Evolutionary conservation across 2,329 filamentous ascomycete species (phyloP).

Genomic region (Ophiostoma novo-ulmi): DNA sequence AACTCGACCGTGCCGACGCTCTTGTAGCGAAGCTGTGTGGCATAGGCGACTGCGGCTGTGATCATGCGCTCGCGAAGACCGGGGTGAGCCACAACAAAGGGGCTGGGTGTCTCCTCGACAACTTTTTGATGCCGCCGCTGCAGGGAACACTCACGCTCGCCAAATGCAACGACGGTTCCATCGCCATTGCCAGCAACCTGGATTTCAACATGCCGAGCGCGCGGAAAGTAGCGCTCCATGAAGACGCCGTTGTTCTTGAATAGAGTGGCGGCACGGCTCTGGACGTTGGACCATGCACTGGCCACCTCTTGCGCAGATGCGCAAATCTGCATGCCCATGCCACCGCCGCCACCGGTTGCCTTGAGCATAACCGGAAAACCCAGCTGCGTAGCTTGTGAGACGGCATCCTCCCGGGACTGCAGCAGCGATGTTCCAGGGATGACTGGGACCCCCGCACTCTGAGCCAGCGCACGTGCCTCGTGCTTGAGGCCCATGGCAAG

Average conservation of each 20-base stretch:
- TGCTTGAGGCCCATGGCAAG: constrained; percentile 56
- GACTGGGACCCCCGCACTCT: constrained; percentile 41
- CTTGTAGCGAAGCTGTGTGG: constrained; percentile 17
- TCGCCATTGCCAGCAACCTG: constrained; percentile 57
- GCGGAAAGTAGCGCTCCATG: constrained; percentile 54
- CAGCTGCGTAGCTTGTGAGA: constrained; percentile 33
- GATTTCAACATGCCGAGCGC: constrained; percentile 57
- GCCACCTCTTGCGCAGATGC: constrained; percentile 44
- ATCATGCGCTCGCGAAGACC: constrained; percentile 27
- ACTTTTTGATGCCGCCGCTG: constrained; percentile 61
- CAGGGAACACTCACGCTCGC: constrained; percentile 58
- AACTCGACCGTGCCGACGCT: constrained; percentile 25
- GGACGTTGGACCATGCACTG: constrained; percentile 43
- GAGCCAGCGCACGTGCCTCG: constrained; percentile 45
- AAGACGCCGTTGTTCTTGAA: constrained; percentile 55
- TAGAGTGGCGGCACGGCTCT: constrained; percentile 47
- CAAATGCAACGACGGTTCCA: constrained; percentile 51
- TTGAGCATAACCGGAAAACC: constrained; percentile 71
- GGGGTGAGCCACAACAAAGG: constrained; percentile 36
- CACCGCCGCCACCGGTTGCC: constrained; percentile 72
- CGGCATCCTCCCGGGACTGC: constrained; percentile 5
- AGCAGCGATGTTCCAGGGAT: constrained; percentile 36
- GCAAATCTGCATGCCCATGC: constrained; percentile 78
- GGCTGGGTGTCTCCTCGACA: constrained; percentile 59
- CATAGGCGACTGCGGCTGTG: constrained; percentile 24